phyloP scores from a whole-genome alignment of 768 basidiomycete species.

The Kwoniella newhampshirensis region DNA sequence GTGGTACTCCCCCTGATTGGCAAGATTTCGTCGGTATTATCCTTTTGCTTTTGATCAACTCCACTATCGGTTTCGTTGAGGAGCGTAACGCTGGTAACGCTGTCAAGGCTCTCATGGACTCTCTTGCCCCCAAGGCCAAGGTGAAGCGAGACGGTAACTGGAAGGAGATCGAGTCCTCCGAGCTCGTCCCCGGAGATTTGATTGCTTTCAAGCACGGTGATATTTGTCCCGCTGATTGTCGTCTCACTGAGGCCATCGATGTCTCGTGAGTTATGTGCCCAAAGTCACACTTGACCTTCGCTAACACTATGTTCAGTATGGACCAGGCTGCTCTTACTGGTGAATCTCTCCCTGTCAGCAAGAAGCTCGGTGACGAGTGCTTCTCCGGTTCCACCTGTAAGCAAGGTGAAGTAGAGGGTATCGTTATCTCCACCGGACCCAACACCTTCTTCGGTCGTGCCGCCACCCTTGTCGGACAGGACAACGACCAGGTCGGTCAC shows the following conservation, averaged over 20 bases:
- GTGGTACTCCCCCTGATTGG: conserved; percentile 85
- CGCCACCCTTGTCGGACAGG: conserved; percentile 93
- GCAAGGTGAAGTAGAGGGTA: conserved; percentile 97
- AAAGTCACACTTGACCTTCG: neutral
- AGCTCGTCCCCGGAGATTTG: conserved; percentile 92
- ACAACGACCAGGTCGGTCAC: conserved; percentile 96
- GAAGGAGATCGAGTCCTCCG: conserved; percentile 85
- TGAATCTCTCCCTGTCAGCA: conserved; percentile 88
- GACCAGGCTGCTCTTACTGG: conserved; percentile 98
- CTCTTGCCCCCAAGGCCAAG: conserved; percentile 94
- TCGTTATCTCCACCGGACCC: conserved; percentile 95
- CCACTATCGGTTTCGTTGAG: conserved; percentile 96
- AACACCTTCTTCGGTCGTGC: conserved; percentile 98
- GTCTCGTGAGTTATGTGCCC: conserved; percentile 60
- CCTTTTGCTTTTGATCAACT: conserved; percentile 87
- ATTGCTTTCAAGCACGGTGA: conserved; percentile 99
- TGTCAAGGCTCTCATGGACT: conserved; percentile 99
- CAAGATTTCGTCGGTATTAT: conserved; percentile 96
- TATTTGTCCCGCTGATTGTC: conserved; percentile 95
- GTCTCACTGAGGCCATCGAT: conserved; percentile 93
- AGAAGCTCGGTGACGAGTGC: conserved; percentile 93
- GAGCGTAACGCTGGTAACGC: conserved; percentile 97
- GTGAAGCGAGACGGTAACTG: conserved; percentile 82
- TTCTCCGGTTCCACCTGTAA: conserved; percentile 99
- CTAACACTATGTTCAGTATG: conserved; percentile 57